Base-by-base conservation (phyloP, 441 rosid genomes). In the Croton laevigatus region DNA sequence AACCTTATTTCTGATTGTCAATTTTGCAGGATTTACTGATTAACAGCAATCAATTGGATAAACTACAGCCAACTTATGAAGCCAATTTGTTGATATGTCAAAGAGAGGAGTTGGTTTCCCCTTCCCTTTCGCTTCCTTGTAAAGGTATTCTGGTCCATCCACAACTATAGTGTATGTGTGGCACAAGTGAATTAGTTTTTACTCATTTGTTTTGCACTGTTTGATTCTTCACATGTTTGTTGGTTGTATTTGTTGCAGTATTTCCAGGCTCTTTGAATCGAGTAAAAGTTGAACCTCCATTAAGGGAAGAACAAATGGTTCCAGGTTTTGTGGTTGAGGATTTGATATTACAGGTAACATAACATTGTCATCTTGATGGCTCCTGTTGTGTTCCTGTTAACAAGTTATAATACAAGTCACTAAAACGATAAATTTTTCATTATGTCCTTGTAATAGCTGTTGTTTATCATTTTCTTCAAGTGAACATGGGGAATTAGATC, bases 281-380 rank as follows among this genome's bases (percentile, higher is more conserved):
- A 59, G 81, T 86, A 37, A 69, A 37, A 32, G 73, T 59, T 70
- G 65, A 62, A 46, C 75, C 86, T 66, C 63, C 66, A 37, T 40
- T 65, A 27, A 70, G 53, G 46, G 76, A 75, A 53, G 73, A 75
- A 51, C 72, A 68, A 40, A 60, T 88, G 78, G 80, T 77, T 72
- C 89, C 89, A 8, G 91, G 77, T 68, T 80, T 59, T 12, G 69
- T 71, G 48, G 61, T 88, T 69, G 69, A 80, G 66, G 69, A 79
- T 58, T 78, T 83, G 12, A 70, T 65, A 64, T 75, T 91, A 62
- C 88, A 89, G 96, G 96, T 89, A 84, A 65, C 57, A 10, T 54
- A 23, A 53, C 1, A 40, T 27, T 19, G 46, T 66, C 11, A 7
- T 49, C 32, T 61, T 62, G 54, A 14, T 38, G 20, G 27, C 52